Evolutionary conservation across 306 rosid species (phyloP), one percentile per base, ranked within the genome.

Genomic region (Cicer chorassanicum): DNA sequence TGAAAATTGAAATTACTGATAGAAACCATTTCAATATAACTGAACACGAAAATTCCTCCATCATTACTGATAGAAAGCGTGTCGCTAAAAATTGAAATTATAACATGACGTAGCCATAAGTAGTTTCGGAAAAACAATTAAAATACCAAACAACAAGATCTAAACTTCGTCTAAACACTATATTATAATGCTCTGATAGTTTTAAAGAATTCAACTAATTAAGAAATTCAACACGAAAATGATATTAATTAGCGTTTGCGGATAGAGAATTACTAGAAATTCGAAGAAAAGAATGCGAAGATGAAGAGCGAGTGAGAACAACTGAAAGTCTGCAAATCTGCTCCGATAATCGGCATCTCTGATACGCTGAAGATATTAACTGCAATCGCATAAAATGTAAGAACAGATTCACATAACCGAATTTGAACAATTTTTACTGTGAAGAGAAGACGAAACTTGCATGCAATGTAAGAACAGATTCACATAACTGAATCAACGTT

Each of bases 321-420:
- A 88, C 73, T 0, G 94, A 87, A 63, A 91, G 85, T 57, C 94
- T 78, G 87, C 97, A 91, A 57, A 87, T 81, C 68, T 83, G 87
- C 42, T 72, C 87, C 63, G 92, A 89, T 14, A 83, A 59, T 50
- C 93, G 92, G 90, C 96, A 93, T 78, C 98, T 73, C 82, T 82
- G 93, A 64, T 74, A 86, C 13, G 98, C 91, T 39, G 84, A 88
- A 68, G 93, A 87, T 69, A 93, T 84, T 62, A 93, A 65, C 98
- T 91, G 89, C 76, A 50, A 61, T 70, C 1, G 29, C 36, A 29
- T 29, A 29, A 29, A 29, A 29, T 29, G 36, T 29, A 1, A 46
- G 3, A 70, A 36, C 53, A 15, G 18, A 29, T 21, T 78, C 36
- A 42, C 50, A 16, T 29, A 14, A 44, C 62, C 36, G 13, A 34